Percentiles rank a stretch among this genome's conserved stretches.
Evolutionary conservation across 2,329 filamentous ascomycete species (phyloP).

Genomic region (Gliomastix tumulicola): DNA sequence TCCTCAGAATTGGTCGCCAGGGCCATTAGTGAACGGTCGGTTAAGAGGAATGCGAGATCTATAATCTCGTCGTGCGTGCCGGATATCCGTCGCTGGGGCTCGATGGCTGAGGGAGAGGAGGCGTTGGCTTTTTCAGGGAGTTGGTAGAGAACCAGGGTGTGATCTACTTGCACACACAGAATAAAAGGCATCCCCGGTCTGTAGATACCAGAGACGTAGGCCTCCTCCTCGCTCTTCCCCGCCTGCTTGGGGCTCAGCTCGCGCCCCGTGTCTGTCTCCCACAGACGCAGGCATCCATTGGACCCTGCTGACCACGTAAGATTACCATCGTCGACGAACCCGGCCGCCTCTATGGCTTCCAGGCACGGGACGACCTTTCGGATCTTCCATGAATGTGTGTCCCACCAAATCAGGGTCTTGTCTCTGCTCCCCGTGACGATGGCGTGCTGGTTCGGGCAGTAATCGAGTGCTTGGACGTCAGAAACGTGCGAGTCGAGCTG

Average conservation of each 20-base stretch:
- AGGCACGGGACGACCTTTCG: conserved; percentile 75
- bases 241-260: conserved; percentile 73
- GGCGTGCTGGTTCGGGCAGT: conserved; percentile 64
- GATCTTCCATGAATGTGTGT: conserved; percentile 76
- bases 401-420: conserved; percentile 92
- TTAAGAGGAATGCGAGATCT: conserved; percentile 79
- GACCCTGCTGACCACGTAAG: conserved; percentile 80
- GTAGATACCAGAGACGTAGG: conserved; percentile 67
- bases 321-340: conserved; percentile 65
- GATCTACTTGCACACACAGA: conserved; percentile 80
- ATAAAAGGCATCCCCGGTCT: conserved; percentile 60
- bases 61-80: conserved; percentile 98
- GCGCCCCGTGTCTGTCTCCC: conserved; percentile 68
- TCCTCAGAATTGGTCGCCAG: conserved; percentile 95
- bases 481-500: conserved; percentile 89
- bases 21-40: conserved; percentile 74
- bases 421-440: conserved; percentile 84
- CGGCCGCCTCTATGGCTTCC: conserved; percentile 77
- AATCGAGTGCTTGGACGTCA: conserved; percentile 83
- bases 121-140: conserved; percentile 30
- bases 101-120: conserved; percentile 27
- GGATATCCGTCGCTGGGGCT: conserved; percentile 71
- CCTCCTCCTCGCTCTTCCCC: conserved; percentile 51
- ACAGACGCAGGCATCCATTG: conserved; percentile 75
- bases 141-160: conserved; percentile 72